These are phyloP conservation scores for Myxozyma monticola DNA, from an alignment of 805 yeast genomes.

Conservation along the genomic window DNA sequence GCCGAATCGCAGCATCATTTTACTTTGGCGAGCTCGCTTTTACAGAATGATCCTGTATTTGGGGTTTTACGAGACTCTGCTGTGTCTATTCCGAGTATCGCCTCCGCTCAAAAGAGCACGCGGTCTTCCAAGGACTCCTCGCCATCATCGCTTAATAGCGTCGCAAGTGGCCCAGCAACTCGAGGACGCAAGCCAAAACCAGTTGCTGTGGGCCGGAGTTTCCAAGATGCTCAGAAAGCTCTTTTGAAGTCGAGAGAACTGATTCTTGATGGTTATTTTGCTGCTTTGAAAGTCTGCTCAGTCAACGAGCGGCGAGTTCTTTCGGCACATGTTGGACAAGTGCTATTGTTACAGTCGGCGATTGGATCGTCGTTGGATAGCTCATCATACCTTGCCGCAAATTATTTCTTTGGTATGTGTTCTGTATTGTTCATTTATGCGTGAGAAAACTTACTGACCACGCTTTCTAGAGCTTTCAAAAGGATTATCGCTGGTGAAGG, in stretches of 20 bases:
- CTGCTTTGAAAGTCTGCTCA: conserved; percentile 11
- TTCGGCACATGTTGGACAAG: conserved; percentile 7
- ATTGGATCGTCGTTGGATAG: conserved; percentile 9
- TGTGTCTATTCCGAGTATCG: conserved; percentile 44
- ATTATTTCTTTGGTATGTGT: conserved; percentile 18
- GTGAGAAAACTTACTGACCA: background rate
- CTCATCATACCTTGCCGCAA: conserved; percentile 7
- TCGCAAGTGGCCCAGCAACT: background rate
- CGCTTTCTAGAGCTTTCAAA: conserved; percentile 8
- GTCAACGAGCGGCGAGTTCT: conserved; percentile 7
- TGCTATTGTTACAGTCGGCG: conserved; percentile 22
- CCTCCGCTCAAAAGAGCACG: background rate
- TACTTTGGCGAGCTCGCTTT: too few species aligned
- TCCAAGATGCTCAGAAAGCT: conserved; percentile 7
- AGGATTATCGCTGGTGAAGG: conserved; percentile 13
- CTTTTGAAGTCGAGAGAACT: conserved; percentile 9
- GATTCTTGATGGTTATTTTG: conserved; percentile 12
- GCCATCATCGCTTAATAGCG: too few species aligned
- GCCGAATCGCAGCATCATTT: conserved; percentile 25
- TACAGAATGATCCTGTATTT: conserved; percentile 50
- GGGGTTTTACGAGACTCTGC: conserved; percentile 54
- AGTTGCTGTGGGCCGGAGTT: background rate
- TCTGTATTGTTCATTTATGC: background rate
- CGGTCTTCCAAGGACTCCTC: too few species aligned
- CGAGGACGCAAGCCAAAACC: conserved; percentile 3